Evolutionary conservation across 2,329 filamentous ascomycete genomes (phyloP), one percentile per base, ranked within the genome.

Genomic region (Coniosporium tulheliwenetii): DNA sequence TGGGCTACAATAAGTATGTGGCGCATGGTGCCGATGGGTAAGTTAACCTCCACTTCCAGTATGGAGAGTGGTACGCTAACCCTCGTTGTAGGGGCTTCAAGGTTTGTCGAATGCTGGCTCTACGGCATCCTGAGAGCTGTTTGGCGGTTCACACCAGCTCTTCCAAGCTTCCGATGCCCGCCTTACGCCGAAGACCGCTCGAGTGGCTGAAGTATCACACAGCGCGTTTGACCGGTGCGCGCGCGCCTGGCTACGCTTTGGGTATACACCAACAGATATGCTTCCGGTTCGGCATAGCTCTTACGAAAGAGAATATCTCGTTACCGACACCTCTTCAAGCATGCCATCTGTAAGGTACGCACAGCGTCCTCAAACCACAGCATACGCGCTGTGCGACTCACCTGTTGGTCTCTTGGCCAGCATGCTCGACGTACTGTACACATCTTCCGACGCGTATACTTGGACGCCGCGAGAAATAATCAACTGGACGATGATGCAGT

Each of bases 131-230:
- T 0, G 53, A 64, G 12, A 69, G 65, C 31, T 80, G 77, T 49
- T 47, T 77, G 4, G 78, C 73, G 0, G 63, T 72, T 1, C 75
- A 81, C 54, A 65, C 80, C 3, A 66, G 78, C 35, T 71, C 72
- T 9, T 76, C 77, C 2, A 63, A 69, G 1, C 58, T 80, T 10
- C 52, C 53, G 1, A 52, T 63, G 30, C 78, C 78, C 2, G 68
- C 50, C 8, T 46, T 67, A 1, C 56, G 58, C 13, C 54, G 56
- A 2, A 62, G 65, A 1, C 65, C 67, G 0, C 43, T 66, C 16
- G 64, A 63, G 19, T 79, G 70, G 66, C 46, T 67, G 8, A 76
- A 73, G 49, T 77, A 73, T 63, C 66, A 61, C 1, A 44, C 76
- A 15, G 75, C 73, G 48, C 46, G 53, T 62, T 16, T 62, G 7